These are phyloP conservation scores for Trichoderma harzianum DNA, from an alignment of 2,329 filamentous ascomycete genomes.

Conservation along the genomic window DNA sequence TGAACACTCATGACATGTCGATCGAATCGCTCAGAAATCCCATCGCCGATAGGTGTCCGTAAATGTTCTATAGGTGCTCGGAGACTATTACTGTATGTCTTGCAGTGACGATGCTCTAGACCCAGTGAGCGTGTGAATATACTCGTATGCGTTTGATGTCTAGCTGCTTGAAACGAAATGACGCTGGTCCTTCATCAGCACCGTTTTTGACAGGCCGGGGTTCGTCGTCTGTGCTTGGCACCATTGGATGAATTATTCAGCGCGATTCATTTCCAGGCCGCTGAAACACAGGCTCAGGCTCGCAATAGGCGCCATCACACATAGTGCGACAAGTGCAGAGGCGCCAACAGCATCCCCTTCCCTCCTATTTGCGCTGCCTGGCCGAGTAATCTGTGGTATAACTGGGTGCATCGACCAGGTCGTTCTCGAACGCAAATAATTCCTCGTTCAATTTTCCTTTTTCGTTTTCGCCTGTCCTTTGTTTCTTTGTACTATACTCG, in stretches of 20 bases:
- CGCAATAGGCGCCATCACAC: conserved; percentile 4
- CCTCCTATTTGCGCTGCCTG: background rate
- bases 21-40: background rate
- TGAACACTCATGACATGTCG: background rate
- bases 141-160: background rate
- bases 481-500: background rate
- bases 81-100: background rate
- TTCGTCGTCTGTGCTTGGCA: background rate
- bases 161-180: conserved; percentile 4
- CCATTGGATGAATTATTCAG: background rate
- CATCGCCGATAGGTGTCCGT: too few relatives aligned
- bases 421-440: background rate
- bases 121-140: background rate
- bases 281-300: conserved; percentile 4
- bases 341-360: background rate
- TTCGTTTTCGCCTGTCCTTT: background rate
- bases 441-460: background rate
- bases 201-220: background rate
- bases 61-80: too few relatives aligned
- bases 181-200: conserved; percentile 9
- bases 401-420: background rate
- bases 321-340: conserved; percentile 10
- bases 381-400: background rate
- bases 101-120: background rate
- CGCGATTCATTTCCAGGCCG: background rate